Conservation (phyloP, 306 rosid species). For the Nissolia schottii region DNA sequence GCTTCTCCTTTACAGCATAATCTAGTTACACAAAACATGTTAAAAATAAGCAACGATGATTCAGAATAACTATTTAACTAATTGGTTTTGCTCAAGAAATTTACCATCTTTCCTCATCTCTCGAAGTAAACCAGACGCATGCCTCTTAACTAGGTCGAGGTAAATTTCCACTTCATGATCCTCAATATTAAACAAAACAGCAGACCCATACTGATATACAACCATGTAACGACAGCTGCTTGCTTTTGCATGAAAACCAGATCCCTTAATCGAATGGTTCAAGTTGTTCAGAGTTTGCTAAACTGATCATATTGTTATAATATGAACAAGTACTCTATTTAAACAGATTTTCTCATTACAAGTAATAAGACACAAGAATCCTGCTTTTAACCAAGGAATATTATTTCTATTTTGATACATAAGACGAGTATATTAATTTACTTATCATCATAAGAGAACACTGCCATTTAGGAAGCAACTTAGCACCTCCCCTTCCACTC, state of each 20-base stretch:
- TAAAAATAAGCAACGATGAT: neutral
- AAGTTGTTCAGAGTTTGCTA: slow-evolving; percentile 5
- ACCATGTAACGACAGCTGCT: slow-evolving; percentile 64
- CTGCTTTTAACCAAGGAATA: neutral
- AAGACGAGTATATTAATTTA: neutral
- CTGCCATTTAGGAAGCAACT: neutral
- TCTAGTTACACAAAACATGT: slow-evolving; percentile 38
- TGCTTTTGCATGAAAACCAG: slow-evolving; percentile 35
- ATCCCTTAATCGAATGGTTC: slow-evolving; percentile 42
- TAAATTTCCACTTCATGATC: slow-evolving; percentile 80
- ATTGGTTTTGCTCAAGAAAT: slow-evolving; percentile 21
- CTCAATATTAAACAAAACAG: slow-evolving; percentile 85
- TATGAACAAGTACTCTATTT: neutral
- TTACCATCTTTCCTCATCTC: slow-evolving; percentile 93
- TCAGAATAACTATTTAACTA: slow-evolving; percentile 7
- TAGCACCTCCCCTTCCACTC: slow-evolving; percentile 3
- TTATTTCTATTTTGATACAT: neutral
- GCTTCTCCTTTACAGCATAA: slow-evolving; percentile 90
- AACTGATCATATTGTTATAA: neutral
- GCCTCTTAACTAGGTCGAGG: slow-evolving; percentile 64
- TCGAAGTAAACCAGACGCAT: slow-evolving; percentile 81
- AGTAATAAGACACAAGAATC: neutral
- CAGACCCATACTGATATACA: slow-evolving; percentile 89
- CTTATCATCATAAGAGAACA: slow-evolving; percentile 6
- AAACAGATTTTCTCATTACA: neutral